Evolutionary conservation across 1,284 basidiomycete genomes (phyloP).

Genomic region (Cryptococcus sp.): DNA sequence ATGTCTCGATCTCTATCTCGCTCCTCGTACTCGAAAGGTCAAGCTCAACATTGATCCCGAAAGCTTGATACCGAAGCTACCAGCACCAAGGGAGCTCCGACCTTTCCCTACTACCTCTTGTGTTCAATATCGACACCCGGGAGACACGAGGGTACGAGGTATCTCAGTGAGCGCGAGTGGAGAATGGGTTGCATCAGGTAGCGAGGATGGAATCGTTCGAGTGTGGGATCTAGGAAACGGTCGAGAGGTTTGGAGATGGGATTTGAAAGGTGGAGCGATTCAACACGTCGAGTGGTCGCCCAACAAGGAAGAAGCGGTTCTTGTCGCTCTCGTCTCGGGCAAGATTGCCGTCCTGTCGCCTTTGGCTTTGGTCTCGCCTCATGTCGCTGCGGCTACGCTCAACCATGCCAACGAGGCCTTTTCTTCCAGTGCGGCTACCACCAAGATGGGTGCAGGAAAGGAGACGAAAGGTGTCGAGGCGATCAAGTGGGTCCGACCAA

Average conservation of each 20-base stretch:
- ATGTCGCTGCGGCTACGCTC: constrained; percentile 61
- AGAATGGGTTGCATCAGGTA: constrained; percentile 85
- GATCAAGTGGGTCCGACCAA: constrained; percentile 52
- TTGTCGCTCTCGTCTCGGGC: constrained; percentile 49
- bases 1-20: constrained; percentile 94
- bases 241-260: constrained; percentile 83
- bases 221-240: constrained; percentile 95
- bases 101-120: constrained; percentile 89
- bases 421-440: constrained; percentile 43
- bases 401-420: constrained; percentile 49
- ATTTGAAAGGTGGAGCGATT: constrained; percentile 67
- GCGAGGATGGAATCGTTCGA: constrained; percentile 79
- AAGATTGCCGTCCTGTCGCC: constrained; percentile 77
- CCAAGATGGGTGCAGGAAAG: constrained; percentile 36
- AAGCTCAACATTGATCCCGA: constrained; percentile 88
- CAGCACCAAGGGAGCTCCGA: constrained; percentile 81
- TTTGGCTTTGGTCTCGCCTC: constrained; percentile 57
- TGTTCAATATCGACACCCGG: constrained; percentile 62
- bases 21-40: constrained; percentile 80
- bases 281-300: constrained; percentile 93
- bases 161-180: constrained; percentile 81
- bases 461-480: constrained; percentile 42
- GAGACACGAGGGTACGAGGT: constrained; percentile 62
- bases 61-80: constrained; percentile 90
- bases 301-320: constrained; percentile 59